Evolutionary conservation across 2,329 filamentous ascomycete species (phyloP).

Genomic region (Colletotrichum sp.): DNA sequence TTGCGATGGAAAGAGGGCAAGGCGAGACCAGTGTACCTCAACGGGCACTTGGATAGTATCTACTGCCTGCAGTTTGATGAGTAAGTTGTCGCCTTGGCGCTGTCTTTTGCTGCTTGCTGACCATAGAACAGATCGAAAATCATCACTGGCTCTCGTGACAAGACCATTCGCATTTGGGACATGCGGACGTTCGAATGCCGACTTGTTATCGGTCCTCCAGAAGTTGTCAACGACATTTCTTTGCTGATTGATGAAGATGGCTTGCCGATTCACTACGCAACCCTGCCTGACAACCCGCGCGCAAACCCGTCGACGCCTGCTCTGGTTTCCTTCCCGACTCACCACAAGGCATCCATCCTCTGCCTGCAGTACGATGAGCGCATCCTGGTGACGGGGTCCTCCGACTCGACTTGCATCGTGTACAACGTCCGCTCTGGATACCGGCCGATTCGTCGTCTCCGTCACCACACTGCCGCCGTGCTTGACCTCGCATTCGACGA

Average conservation of each 20-base stretch:
- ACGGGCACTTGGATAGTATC: slow-evolving; percentile 93
- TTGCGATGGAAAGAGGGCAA: slow-evolving; percentile 80
- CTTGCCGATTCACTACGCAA: slow-evolving; percentile 59
- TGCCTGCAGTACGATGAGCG: slow-evolving; percentile 94
- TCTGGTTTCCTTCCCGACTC: slow-evolving; percentile 62
- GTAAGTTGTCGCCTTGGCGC: slow-evolving; percentile 53
- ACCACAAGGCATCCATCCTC: slow-evolving; percentile 91
- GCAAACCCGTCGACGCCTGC: slow-evolving; percentile 55
- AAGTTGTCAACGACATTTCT: slow-evolving; percentile 59
- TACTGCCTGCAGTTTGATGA: slow-evolving; percentile 99
- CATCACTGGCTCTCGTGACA: slow-evolving; percentile 93
- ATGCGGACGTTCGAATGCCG: slow-evolving; percentile 86
- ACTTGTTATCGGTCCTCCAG: slow-evolving; percentile 83
- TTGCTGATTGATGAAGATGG: slow-evolving; percentile 58
- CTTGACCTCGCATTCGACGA: slow-evolving; percentile 93
- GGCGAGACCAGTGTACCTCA: slow-evolving; percentile 84
- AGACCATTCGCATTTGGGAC: slow-evolving; percentile 96
- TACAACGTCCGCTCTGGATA: slow-evolving; percentile 85
- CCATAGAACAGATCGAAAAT: slow-evolving; percentile 76
- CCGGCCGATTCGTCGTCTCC: slow-evolving; percentile 77
- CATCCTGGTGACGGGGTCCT: slow-evolving; percentile 94
- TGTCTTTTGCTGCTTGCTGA: slow-evolving; percentile 34
- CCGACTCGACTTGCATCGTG: slow-evolving; percentile 88
- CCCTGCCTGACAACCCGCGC: slow-evolving; percentile 53
- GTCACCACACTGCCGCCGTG: slow-evolving; percentile 83